A percentile compares a stretch with the other conserved stretches of the same genome.
Evolutionary conservation across 2,329 filamentous ascomycete genomes (phyloP).

Genomic region (Diaporthe velutina): DNA sequence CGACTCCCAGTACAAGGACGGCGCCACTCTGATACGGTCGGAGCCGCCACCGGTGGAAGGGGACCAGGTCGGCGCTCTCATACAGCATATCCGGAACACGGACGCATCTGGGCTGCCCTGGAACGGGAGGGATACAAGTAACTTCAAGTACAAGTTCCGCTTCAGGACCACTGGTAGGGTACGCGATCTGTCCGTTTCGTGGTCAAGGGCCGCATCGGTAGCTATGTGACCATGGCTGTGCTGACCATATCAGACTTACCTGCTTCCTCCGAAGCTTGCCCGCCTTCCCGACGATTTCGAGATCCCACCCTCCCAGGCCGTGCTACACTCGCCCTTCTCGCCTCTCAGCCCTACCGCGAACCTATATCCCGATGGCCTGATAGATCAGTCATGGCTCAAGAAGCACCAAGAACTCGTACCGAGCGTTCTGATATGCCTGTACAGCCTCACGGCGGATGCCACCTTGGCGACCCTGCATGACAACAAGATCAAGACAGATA

Average conservation of each 20-base stretch:
- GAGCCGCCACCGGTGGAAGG: constrained; percentile 77
- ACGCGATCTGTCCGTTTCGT: constrained; percentile 57
- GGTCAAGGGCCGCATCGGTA: background rate
- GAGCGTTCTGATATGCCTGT: constrained; percentile 84
- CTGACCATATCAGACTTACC: constrained; percentile 59
- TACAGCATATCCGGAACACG: constrained; percentile 74
- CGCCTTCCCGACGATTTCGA: constrained; percentile 65
- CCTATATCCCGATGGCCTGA: constrained; percentile 90
- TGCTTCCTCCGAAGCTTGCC: constrained; percentile 70
- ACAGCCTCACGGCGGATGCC: constrained; percentile 78
- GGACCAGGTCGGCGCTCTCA: constrained; percentile 73
- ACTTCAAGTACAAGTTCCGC: constrained; percentile 70
- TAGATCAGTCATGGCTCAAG: constrained; percentile 84
- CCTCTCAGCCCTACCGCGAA: constrained; percentile 86
- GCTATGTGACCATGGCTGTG: background rate
- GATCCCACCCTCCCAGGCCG: constrained; percentile 59
- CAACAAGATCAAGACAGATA: constrained; percentile 88
- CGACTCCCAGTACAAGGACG: constrained; percentile 67
- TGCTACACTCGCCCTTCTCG: constrained; percentile 92
- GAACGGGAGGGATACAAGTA: constrained; percentile 69
- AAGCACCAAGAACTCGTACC: constrained; percentile 92
- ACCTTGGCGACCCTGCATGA: constrained; percentile 84
- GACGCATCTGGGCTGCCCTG: constrained; percentile 77
- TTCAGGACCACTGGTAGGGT: constrained; percentile 85
- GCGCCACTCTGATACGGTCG: constrained; percentile 75